Evolutionary conservation across 2,329 filamentous ascomycete species (phyloP).

Genomic region (Diaporthe aspalathi): DNA sequence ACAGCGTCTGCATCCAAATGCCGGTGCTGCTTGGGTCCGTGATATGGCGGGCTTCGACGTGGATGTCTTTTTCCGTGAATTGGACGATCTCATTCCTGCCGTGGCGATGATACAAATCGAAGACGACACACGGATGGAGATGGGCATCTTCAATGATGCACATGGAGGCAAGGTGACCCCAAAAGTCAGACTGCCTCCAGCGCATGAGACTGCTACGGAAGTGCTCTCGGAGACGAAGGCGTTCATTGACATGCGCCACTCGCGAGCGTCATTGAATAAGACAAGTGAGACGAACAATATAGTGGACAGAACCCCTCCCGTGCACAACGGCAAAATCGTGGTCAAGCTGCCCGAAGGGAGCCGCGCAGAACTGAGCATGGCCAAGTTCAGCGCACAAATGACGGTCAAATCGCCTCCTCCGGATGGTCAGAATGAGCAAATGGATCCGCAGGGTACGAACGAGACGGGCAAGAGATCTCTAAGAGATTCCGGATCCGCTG

Average conservation of each 20-base stretch:
- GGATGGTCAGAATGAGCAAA: not conserved
- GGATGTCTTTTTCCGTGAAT: slow-evolving; percentile 4
- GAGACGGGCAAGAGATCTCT: not conserved
- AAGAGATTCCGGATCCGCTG: not conserved
- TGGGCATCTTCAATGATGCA: not conserved
- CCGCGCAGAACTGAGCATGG: not conserved
- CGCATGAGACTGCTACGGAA: not conserved
- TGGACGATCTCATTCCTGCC: not conserved
- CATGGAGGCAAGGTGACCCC: not conserved
- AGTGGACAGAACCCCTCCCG: not conserved
- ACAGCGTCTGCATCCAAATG: slow-evolving; percentile 2
- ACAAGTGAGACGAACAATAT: not conserved
- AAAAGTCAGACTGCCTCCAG: slow-evolving; percentile 9
- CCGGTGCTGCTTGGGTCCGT: slow-evolving; percentile 9
- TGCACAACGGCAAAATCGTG: not conserved
- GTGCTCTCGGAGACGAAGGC: not conserved
- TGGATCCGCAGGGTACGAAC: not conserved
- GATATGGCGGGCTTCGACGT: slow-evolving; percentile 30
- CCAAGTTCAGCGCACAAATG: slow-evolving; percentile 1
- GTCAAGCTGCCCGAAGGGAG: not conserved
- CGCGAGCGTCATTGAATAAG: not conserved
- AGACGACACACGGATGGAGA: not conserved
- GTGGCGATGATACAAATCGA: not conserved
- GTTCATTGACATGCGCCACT: not conserved
- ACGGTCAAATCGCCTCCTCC: not conserved